Evolutionary conservation across 176 grass and related monocot genomes (phyloP).

Genomic region (Neostapfia colusana): DNA sequence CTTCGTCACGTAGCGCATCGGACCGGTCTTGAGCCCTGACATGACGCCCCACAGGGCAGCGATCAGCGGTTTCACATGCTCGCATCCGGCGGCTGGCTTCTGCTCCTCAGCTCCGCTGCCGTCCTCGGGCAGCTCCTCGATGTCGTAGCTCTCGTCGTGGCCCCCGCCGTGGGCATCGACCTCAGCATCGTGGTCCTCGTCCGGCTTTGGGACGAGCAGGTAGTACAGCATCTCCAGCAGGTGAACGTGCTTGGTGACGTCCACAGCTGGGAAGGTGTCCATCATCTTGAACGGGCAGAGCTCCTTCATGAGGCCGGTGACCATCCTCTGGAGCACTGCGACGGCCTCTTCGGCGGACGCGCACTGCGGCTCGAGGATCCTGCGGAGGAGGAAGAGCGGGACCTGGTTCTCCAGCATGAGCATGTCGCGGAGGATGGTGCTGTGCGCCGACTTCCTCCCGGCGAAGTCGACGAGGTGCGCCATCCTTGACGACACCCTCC

Average conservation of each 20-base stretch:
- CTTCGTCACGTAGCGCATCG: slow-evolving; percentile 51
- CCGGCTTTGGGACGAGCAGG: slow-evolving; percentile 53
- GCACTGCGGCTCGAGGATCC: slow-evolving; percentile 61
- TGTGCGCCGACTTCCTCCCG: slow-evolving; percentile 67
- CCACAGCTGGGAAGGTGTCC: slow-evolving; percentile 54
- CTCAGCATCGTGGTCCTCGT: background rate
- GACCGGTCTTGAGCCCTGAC: slow-evolving; percentile 44
- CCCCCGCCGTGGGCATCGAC: background rate
- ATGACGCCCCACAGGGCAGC: slow-evolving; percentile 41
- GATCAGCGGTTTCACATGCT: slow-evolving; percentile 56
- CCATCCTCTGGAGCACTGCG: slow-evolving; percentile 52
- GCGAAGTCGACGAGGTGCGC: slow-evolving; percentile 71
- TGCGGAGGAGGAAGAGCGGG: slow-evolving; percentile 65
- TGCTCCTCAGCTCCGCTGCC: background rate
- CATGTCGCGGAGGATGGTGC: slow-evolving; percentile 63
- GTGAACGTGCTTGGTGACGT: slow-evolving; percentile 54
- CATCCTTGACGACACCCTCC: slow-evolving; percentile 66
- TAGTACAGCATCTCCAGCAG: slow-evolving; percentile 74
- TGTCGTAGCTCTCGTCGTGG: slow-evolving; percentile 50
- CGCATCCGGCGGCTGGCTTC: slow-evolving; percentile 13
- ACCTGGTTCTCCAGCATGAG: slow-evolving; percentile 96
- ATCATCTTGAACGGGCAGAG: slow-evolving; percentile 76
- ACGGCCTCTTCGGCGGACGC: slow-evolving; percentile 40
- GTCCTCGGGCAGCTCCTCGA: slow-evolving; percentile 37
- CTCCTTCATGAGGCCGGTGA: slow-evolving; percentile 64